These are phyloP conservation scores for Suillus tomentosus DNA, from an alignment of 768 basidiomycete genomes.

Conservation along the genomic window DNA sequence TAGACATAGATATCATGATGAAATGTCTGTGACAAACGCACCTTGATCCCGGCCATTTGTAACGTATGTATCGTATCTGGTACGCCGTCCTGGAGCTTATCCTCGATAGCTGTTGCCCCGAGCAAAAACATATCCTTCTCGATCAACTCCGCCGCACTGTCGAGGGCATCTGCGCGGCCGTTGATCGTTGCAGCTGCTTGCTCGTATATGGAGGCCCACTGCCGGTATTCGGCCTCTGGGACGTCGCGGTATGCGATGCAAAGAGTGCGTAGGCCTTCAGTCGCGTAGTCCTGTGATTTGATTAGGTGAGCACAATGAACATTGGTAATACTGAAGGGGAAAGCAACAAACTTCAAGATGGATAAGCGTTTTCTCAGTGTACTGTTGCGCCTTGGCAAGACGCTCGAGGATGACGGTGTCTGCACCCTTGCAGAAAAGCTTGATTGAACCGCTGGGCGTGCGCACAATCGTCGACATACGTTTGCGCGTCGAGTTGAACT, in stretches of 20 bases:
- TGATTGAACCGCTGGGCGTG: conserved; percentile 86
- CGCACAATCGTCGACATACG: conserved; percentile 96
- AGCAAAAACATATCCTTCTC: conserved; percentile 92
- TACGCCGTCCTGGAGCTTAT: conserved; percentile 97
- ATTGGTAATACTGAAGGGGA: neutral
- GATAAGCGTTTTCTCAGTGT: conserved; percentile 79
- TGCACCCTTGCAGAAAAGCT: conserved; percentile 95
- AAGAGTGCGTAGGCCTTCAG: conserved; percentile 95
- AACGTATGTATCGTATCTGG: conserved; percentile 97
- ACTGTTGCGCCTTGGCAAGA: conserved; percentile 81
- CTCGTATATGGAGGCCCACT: conserved; percentile 88
- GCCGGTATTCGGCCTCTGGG: conserved; percentile 83
- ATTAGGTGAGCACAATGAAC: conserved; percentile 12
- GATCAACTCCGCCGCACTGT: conserved; percentile 92
- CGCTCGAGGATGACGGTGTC: conserved; percentile 97
- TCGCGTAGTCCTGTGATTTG: conserved; percentile 80
- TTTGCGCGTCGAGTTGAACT: conserved; percentile 97
- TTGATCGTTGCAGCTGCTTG: conserved; percentile 95
- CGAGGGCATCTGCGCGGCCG: conserved; percentile 92
- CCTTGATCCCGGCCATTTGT: conserved; percentile 98
- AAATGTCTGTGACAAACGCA: conserved; percentile 21
- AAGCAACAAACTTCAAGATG: conserved; percentile 79
- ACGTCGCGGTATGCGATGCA: conserved; percentile 95
- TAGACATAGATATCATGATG: conserved; percentile 8
- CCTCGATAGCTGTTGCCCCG: conserved; percentile 97